Evolutionary conservation across 2,329 filamentous ascomycete genomes (phyloP).

Genomic region (Ilyonectria destructans): DNA sequence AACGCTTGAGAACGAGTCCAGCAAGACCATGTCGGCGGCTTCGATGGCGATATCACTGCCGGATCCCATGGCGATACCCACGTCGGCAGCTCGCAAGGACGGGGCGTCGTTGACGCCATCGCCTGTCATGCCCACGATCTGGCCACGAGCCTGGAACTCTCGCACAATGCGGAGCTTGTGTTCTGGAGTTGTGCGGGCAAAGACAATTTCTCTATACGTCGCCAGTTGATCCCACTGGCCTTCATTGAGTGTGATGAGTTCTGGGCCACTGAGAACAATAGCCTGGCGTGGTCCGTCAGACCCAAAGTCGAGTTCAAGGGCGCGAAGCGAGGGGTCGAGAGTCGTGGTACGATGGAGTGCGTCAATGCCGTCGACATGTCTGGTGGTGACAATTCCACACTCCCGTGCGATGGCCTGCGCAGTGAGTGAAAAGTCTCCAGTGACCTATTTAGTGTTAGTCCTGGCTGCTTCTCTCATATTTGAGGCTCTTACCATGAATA

Average conservation of each 20-base stretch:
- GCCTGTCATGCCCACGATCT: conserved; percentile 86
- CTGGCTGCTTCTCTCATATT: not conserved
- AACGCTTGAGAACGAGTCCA: conserved; percentile 82
- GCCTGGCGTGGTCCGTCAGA: conserved; percentile 55
- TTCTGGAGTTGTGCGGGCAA: conserved; percentile 83
- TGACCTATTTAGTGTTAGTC: conserved; percentile 64
- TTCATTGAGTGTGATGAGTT: conserved; percentile 77
- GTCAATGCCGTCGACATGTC: conserved; percentile 67
- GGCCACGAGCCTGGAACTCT: conserved; percentile 77
- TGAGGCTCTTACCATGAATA: conserved; percentile 76
- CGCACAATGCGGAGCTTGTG: conserved; percentile 87
- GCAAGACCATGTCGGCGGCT: conserved; percentile 85
- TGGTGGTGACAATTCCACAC: conserved; percentile 78
- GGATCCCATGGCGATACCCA: conserved; percentile 86
- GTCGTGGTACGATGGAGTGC: conserved; percentile 61
- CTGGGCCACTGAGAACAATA: conserved; percentile 76
- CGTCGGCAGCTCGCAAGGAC: conserved; percentile 84
- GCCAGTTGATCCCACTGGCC: conserved; percentile 79
- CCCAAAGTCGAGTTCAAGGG: conserved; percentile 14
- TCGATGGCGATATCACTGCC: conserved; percentile 89
- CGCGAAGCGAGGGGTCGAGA: conserved; percentile 27
- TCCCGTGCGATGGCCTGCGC: conserved; percentile 81
- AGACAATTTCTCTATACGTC: conserved; percentile 80
- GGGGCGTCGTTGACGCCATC: conserved; percentile 92
- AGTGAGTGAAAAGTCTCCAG: conserved; percentile 83